phyloP scores from a whole-genome alignment of 768 basidiomycete genomes.

The Suillus occidentalis region DNA sequence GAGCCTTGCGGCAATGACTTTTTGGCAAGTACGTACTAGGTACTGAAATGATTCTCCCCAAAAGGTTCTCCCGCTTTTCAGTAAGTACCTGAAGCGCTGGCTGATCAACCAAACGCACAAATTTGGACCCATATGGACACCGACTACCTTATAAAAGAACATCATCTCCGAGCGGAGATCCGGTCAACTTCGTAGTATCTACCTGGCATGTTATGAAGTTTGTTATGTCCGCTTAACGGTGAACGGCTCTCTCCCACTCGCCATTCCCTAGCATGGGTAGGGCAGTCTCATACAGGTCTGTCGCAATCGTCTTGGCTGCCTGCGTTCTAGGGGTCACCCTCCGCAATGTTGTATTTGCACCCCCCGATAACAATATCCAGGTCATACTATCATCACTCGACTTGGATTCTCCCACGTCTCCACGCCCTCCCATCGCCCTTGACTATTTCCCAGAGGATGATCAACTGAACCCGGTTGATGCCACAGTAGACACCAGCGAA shows the following conservation, averaged over 20 bases:
- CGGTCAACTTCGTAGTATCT: not conserved
- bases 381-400: not conserved
- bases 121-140: not conserved
- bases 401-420: not conserved
- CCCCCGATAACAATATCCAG: not conserved
- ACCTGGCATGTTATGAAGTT: not conserved
- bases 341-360: not conserved
- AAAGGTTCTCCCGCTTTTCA: not conserved
- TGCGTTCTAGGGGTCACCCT: slow-evolving; percentile 4
- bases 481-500: not conserved
- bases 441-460: not conserved
- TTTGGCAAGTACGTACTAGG: not conserved
- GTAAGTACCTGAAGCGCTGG: not conserved
- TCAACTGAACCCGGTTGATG: not conserved
- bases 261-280: not conserved
- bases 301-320: not conserved
- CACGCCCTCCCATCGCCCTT: not conserved
- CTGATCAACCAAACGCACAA: not conserved
- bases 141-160: not conserved
- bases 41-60: not conserved
- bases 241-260: not conserved
- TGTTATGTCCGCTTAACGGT: not conserved
- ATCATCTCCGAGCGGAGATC: not conserved
- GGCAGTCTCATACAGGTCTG: slow-evolving; percentile 1
- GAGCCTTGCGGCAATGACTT: not conserved